phyloP scores from a whole-genome alignment of 352 stramenopile genomes.

The Globisporangium irregulare region DNA sequence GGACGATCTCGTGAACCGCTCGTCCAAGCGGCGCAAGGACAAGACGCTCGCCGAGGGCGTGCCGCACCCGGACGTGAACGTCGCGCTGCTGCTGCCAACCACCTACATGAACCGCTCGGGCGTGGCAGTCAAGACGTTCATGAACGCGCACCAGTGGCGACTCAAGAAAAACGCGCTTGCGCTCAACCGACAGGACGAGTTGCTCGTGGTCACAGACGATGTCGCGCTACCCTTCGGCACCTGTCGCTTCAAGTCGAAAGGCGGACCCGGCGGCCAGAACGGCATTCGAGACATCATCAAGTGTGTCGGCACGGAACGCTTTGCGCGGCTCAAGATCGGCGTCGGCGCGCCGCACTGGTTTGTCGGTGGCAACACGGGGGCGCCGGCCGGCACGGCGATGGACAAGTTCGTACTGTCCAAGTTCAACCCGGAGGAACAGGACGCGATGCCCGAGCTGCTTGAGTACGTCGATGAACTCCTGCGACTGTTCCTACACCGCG shows the following conservation, averaged over 20 bases:
- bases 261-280: slow-evolving; percentile 77
- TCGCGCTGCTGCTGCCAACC: slow-evolving; percentile 66
- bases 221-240: slow-evolving; percentile 79
- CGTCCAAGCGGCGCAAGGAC: slow-evolving; percentile 69
- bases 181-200: slow-evolving; percentile 79
- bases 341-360: slow-evolving; percentile 82
- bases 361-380: slow-evolving; percentile 51
- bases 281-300: slow-evolving; percentile 86
- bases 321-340: slow-evolving; percentile 80
- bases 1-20: slow-evolving; percentile 77
- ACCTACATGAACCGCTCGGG: slow-evolving; percentile 89
- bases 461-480: slow-evolving; percentile 75
- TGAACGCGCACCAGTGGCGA: slow-evolving; percentile 76
- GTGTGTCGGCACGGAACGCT: slow-evolving; percentile 73
- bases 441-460: slow-evolving; percentile 59
- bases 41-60: slow-evolving; percentile 74
- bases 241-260: slow-evolving; percentile 79
- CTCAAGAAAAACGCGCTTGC: slow-evolving; percentile 82
- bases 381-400: slow-evolving; percentile 74
- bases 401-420: slow-evolving; percentile 79
- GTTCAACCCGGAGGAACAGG: slow-evolving; percentile 79
- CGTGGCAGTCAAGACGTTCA: slow-evolving; percentile 70
- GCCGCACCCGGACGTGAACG: slow-evolving; percentile 67
- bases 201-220: slow-evolving; percentile 82
- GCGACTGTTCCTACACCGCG: slow-evolving; percentile 77